Evolutionary conservation across 495 filamentous ascomycete genomes (phyloP).

Genomic region (Filosporella fistucella): DNA sequence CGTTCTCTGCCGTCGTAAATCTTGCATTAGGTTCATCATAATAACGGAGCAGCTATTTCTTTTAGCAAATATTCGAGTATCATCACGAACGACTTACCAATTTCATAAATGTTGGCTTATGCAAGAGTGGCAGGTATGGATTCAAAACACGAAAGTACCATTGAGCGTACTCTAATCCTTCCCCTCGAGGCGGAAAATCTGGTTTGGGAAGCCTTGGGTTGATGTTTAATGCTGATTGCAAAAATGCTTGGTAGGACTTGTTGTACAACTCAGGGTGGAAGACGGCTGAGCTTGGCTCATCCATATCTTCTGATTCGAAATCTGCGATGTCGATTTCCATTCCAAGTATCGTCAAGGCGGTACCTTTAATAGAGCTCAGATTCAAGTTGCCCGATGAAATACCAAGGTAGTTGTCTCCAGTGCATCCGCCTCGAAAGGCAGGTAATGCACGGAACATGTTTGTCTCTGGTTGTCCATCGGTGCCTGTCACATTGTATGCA

Average conservation of each 20-base stretch:
- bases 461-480: conserved; percentile 34
- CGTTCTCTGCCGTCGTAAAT: conserved; percentile 57
- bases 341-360: conserved; percentile 66
- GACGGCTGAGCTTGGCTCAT: conserved; percentile 47
- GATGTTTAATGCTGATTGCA: conserved; percentile 54
- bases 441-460: conserved; percentile 35
- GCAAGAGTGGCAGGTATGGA: conserved; percentile 67
- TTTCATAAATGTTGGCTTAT: conserved; percentile 64
- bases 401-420: conserved; percentile 67
- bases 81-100: conserved; percentile 43
- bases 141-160: conserved; percentile 71
- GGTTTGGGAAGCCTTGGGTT: conserved; percentile 49
- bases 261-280: conserved; percentile 44
- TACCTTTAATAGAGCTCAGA: conserved; percentile 70
- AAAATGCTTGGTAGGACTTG: conserved; percentile 65
- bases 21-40: conserved; percentile 59
- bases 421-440: conserved; percentile 47
- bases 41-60: conserved; percentile 47
- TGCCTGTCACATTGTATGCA: neutral
- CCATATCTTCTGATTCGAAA: conserved; percentile 59
- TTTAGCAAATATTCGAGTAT: neutral
- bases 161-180: conserved; percentile 57
- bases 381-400: conserved; percentile 61
- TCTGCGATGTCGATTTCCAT: conserved; percentile 73
- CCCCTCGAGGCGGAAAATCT: conserved; percentile 49